A percentile compares a stretch with the other conserved stretches of the same genome.
Conservation (phyloP, 257 asterid genomes). For the Rauvolfia tetraphylla region DNA sequence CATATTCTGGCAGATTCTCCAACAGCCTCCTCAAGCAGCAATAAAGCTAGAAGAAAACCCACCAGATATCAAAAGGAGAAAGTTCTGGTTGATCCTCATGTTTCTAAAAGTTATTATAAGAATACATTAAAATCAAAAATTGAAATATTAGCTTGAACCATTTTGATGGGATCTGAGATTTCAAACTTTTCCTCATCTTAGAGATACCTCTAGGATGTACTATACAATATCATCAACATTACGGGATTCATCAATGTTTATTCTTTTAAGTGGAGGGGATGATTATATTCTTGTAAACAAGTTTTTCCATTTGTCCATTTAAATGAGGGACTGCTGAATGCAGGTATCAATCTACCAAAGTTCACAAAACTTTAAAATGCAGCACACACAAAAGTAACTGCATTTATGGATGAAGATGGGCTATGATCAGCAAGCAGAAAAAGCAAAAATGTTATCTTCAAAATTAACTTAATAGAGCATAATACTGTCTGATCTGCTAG, state of each 20-base stretch:
- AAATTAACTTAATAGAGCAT: background rate
- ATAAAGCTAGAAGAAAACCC: background rate
- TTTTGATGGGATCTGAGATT: no score
- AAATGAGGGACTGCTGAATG: background rate
- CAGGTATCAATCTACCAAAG: background rate
- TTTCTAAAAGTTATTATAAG: no score
- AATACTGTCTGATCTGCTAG: background rate
- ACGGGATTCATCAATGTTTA: no score
- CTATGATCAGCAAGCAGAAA: background rate
- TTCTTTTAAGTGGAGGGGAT: no score
- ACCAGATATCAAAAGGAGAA: no score
- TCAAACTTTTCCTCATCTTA: no score
- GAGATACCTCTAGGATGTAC: no score
- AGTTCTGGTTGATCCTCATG: no score
- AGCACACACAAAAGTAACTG: background rate
- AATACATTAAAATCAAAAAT: no score
- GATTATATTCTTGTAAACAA: no score
- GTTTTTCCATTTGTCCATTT: background rate
- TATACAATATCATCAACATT: no score
- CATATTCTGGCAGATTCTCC: background rate
- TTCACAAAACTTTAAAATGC: background rate
- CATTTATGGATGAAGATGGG: background rate
- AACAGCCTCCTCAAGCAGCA: background rate
- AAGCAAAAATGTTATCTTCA: background rate
- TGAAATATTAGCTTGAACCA: no score